phyloP scores from a whole-genome alignment of 148 eudicot genomes.

The Rhododendron molle region DNA sequence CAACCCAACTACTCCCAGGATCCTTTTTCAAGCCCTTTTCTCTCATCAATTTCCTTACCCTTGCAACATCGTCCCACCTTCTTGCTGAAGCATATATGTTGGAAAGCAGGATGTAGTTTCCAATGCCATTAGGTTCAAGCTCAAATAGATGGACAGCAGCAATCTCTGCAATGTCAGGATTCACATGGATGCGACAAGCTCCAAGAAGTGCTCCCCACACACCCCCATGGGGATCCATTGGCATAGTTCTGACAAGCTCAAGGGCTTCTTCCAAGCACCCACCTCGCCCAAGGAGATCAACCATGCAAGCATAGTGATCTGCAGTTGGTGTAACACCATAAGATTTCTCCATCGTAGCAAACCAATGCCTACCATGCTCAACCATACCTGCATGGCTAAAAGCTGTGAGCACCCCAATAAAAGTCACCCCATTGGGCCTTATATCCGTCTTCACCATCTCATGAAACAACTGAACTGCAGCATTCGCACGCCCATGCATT shows the following conservation, averaged over 20 bases:
- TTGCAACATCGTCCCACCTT: conserved; percentile 45
- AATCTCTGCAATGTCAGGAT: conserved; percentile 55
- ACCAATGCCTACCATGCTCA: conserved; percentile 40
- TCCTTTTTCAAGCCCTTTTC: conserved; percentile 44
- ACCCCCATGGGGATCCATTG: conserved; percentile 43
- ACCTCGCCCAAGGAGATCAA: conserved; percentile 58
- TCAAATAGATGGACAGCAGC: conserved; percentile 53
- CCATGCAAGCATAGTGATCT: conserved; percentile 62
- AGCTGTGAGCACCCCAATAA: conserved; percentile 56
- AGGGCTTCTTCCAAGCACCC: conserved; percentile 59
- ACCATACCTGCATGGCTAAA: conserved; percentile 65
- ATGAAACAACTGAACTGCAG: conserved; percentile 42
- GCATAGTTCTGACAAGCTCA: conserved; percentile 39
- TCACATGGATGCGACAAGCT: conserved; percentile 59
- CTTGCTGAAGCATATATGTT: conserved; percentile 50
- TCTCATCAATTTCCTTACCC: conserved; percentile 34
- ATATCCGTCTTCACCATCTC: conserved; percentile 42
- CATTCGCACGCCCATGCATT: conserved; percentile 41
- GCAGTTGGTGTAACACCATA: conserved; percentile 37
- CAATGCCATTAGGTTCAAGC: conserved; percentile 45
- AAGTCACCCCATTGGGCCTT: conserved; percentile 56
- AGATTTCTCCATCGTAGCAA: conserved; percentile 35
- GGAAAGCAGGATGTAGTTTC: conserved; percentile 51
- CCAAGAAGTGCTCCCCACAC: conserved; percentile 73
- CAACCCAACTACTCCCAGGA: conserved; percentile 55